Conservation (phyloP, 2,329 filamentous ascomycete species). For the Calonectria pseudoturangicola region DNA sequence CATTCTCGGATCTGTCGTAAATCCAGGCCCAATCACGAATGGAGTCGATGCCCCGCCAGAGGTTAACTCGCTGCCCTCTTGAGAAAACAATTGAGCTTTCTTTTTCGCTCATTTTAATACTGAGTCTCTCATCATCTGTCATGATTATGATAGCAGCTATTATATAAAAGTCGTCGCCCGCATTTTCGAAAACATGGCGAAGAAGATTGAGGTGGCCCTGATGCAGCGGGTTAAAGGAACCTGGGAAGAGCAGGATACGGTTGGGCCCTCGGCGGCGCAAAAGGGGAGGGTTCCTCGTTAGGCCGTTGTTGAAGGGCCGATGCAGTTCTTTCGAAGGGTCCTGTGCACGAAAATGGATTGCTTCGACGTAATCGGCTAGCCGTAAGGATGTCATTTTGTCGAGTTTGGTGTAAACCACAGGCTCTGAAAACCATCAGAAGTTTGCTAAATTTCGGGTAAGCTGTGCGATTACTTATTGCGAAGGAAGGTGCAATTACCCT, state of each 20-base stretch:
- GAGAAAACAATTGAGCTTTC: conserved; percentile 42
- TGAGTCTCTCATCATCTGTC: conserved; percentile 51
- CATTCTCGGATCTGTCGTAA: conserved; percentile 43
- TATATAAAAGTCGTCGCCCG: conserved; percentile 54
- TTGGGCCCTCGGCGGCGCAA: conserved; percentile 47
- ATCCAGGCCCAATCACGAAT: conserved; percentile 54
- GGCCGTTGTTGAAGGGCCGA: conserved; percentile 46
- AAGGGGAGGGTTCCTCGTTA: conserved; percentile 22
- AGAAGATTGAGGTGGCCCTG: conserved; percentile 59
- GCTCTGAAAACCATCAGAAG: too few relatives aligned
- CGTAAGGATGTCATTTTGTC: conserved; percentile 33
- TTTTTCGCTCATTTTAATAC: conserved; percentile 47
- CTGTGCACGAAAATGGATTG: conserved; percentile 13
- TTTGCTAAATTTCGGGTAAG: not conserved
- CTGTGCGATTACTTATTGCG: not conserved
- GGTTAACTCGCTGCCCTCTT: conserved; percentile 47
- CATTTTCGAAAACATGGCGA: conserved; percentile 53
- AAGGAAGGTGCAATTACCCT: not conserved
- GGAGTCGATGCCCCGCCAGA: conserved; percentile 51
- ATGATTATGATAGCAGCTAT: conserved; percentile 57
- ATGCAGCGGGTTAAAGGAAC: conserved; percentile 63
- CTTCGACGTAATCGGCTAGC: conserved; percentile 48
- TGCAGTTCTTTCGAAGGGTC: conserved; percentile 2
- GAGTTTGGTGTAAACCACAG: not conserved
- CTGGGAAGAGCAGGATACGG: conserved; percentile 59